These are phyloP conservation scores for Scytalidium sp. DNA, from an alignment of 2,329 filamentous ascomycete genomes.

Conservation along the genomic window DNA sequence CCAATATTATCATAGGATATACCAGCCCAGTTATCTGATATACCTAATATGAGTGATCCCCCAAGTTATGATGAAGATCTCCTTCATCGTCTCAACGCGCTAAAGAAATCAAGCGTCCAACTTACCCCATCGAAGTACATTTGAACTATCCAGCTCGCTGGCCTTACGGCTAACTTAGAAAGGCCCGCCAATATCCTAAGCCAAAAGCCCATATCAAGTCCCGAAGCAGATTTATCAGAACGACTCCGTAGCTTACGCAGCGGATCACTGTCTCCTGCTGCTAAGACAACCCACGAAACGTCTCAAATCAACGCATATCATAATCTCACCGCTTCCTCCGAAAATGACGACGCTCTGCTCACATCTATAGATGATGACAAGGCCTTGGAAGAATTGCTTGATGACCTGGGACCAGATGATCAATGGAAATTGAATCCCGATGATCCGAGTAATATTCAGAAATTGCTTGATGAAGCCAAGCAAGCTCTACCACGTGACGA, in stretches of 20 bases:
- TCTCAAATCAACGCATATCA: neutral
- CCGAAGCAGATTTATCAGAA: slow-evolving; percentile 23
- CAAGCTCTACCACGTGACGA: slow-evolving; percentile 13
- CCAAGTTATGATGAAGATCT: slow-evolving; percentile 25
- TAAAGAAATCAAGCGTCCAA: slow-evolving; percentile 26
- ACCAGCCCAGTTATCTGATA: neutral
- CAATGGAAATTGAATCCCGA: slow-evolving; percentile 24
- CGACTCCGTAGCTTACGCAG: slow-evolving; percentile 25
- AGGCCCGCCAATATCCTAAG: neutral
- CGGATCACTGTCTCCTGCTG: slow-evolving; percentile 15
- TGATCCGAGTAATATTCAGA: slow-evolving; percentile 24
- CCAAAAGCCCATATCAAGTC: neutral
- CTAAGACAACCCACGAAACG: neutral
- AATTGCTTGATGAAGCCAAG: slow-evolving; percentile 24
- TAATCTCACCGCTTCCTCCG: neutral
- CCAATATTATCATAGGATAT: neutral
- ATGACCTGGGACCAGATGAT: slow-evolving; percentile 23
- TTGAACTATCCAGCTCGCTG: neutral
- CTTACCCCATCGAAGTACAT: slow-evolving; percentile 21
- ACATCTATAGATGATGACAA: slow-evolving; percentile 18
- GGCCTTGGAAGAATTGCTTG: slow-evolving; percentile 26
- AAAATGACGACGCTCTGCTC: slow-evolving; percentile 10
- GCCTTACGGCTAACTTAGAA: neutral
- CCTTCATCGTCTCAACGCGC: slow-evolving; percentile 26
- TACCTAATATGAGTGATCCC: slow-evolving; percentile 21